Evolutionary conservation across 2,329 filamentous ascomycete species (phyloP).

Genomic region (Dothiorella sarmentorum): DNA sequence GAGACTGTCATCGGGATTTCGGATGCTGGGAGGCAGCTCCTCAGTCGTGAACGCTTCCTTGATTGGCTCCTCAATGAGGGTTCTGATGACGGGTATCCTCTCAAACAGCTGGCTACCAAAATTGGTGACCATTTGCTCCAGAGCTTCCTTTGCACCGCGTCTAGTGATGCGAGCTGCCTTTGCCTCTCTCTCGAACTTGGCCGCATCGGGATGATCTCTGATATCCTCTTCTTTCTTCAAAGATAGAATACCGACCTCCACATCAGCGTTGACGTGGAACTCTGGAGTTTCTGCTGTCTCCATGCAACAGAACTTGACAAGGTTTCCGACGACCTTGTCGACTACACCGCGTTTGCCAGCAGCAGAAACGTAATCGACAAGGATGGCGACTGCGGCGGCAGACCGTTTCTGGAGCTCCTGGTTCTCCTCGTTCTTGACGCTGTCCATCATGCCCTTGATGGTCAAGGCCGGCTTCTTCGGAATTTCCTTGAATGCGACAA

Average conservation of each 20-base stretch:
- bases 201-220: slow-evolving; percentile 86
- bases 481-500: slow-evolving; percentile 81
- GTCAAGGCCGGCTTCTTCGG: slow-evolving; percentile 91
- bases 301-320: slow-evolving; percentile 96
- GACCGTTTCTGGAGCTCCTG: slow-evolving; percentile 82
- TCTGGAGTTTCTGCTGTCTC: slow-evolving; percentile 97
- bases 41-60: slow-evolving; percentile 67
- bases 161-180: slow-evolving; percentile 86
- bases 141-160: slow-evolving; percentile 86
- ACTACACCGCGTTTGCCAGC: slow-evolving; percentile 78
- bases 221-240: slow-evolving; percentile 97
- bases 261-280: slow-evolving; percentile 76
- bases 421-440: slow-evolving; percentile 92
- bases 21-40: slow-evolving; percentile 66
- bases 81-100: slow-evolving; percentile 77
- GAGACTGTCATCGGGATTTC: slow-evolving; percentile 67
- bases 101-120: slow-evolving; percentile 76
- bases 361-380: slow-evolving; percentile 82
- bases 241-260: slow-evolving; percentile 80
- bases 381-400: slow-evolving; percentile 74
- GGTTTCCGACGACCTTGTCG: slow-evolving; percentile 91
- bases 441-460: slow-evolving; percentile 98
- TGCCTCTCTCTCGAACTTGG: slow-evolving; percentile 83
- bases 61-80: slow-evolving; percentile 79
- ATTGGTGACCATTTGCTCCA: slow-evolving; percentile 78